Base-by-base conservation (phyloP, 768 basidiomycete genomes). In the Tricholoma matsutake region DNA sequence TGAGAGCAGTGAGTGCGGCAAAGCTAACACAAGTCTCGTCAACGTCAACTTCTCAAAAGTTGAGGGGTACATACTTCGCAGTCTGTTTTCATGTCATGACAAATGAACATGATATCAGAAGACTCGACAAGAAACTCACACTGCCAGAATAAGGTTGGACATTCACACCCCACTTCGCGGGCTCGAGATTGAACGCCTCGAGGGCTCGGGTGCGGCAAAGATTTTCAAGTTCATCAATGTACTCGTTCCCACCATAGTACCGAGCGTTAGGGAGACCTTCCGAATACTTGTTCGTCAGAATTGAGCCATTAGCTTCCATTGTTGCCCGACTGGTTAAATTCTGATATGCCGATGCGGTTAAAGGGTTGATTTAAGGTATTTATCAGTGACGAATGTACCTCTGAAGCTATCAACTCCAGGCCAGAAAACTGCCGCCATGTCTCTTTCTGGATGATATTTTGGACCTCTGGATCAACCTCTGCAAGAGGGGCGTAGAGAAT, bases 201-300 rank as follows among this genome's bases (percentile, higher is more conserved):
- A 99, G 86, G 32, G 97, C 97, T 70, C 97, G 94, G 78, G 95
- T 88, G 74, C 94, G 94, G 81, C 93, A 94, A 60, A 99, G 87
- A 62, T 84, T 76, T 78, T 98, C 97, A 70, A 99, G 90, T 73
- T 97, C 93, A 72, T 98, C 97, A 67, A 98, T 91, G 80, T 90
- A 90, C 77, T 98, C 97, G 79, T 98, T 99, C 60, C 96, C 96
- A 69, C 94, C 95, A 67, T 96, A 98, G 79, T 97, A 97, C 61
- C 96, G 89, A 49, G 95, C 96, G 58, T 86, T 87, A n/a, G 97
- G 97, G 53, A 98, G 92, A 81, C 97, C 97, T 78, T 98, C 97
- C 20, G 97, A 98, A 83, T 97, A 97, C 79, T 98, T 98, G 87
- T 97, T 97, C 73, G 96, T 98, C 72, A 98, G 76, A 73, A 99